Base-by-base conservation (phyloP, 106 monocot genomes). In the Hemerocallis citrina region DNA sequence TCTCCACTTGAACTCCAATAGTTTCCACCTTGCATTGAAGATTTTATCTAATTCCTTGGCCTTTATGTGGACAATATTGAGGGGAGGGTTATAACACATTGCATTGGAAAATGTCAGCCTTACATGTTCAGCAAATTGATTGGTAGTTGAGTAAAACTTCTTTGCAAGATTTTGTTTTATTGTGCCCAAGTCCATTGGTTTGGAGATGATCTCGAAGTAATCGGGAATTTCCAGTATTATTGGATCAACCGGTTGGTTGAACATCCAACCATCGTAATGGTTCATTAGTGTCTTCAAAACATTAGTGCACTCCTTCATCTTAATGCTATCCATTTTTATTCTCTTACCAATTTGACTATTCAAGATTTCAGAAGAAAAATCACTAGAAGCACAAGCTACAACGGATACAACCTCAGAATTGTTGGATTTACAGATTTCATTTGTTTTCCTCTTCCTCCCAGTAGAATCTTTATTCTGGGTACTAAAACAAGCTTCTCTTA, bases 111-210 rank as follows among this genome's bases (percentile, higher is more conserved):
- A 84, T 40, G 84, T 84, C 23, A 79, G 59, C 68, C 56, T 79
- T 14, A 84, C 75, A 73, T 84, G 79, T 37, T 66, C 71, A 44
- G 78, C 74, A 50, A 79, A 84, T 59, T 75, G 63, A 57, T 22
- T 19, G 17, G 68, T 56, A 56, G 42, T 68, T 7, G 42, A 27
- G 25, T 84, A 84, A 39, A 49, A 35, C 40, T 64, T 72, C 7
- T 30, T 64, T 50, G 41, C 57, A 29, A 84, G 72, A 30, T 68
- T 79, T 12, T 31, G 5, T 25, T 72, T 79, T 17, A 84, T 30
- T n/a, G 74, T 84, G 14, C 83, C 79, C 59, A 84, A 61, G 60
- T 84, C 83, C 83, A 84, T 84, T 0, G 83, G 83, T 19, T 79
- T 68, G 22, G 61, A 57, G 29, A 84, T 75, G 15, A 79, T 75